phyloP scores from a whole-genome alignment of 371 early-diverging fungal genomes.

The Mucor irregularis region DNA sequence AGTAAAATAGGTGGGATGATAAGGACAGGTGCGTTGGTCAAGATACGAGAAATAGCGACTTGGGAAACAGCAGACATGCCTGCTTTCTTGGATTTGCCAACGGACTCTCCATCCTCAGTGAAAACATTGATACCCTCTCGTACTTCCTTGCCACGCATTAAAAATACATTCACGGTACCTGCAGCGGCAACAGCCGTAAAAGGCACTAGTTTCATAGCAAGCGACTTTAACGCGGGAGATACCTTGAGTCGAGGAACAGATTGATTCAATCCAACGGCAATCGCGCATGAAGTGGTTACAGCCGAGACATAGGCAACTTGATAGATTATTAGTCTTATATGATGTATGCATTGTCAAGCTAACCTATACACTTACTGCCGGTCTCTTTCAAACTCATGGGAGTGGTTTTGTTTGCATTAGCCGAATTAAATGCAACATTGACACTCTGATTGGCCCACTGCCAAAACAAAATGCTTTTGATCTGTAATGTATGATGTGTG shows the following conservation, averaged over 20 bases:
- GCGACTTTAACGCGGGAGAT: constrained; percentile 40
- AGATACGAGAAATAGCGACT: constrained; percentile 76
- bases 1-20: constrained; percentile 73
- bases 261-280: constrained; percentile 75
- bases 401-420: constrained; percentile 84
- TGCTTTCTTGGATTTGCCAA: constrained; percentile 73
- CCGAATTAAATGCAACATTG: constrained; percentile 85
- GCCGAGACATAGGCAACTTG: constrained; percentile 74
- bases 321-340: neutral
- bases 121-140: constrained; percentile 76
- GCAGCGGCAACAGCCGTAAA: constrained; percentile 83
- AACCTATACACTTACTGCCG: constrained; percentile 46
- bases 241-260: constrained; percentile 52
- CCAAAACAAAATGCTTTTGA: constrained; percentile 74
- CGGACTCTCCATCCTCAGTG: constrained; percentile 57
- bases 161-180: constrained; percentile 80
- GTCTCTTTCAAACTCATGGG: constrained; percentile 75
- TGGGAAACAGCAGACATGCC: constrained; percentile 71
- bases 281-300: constrained; percentile 72
- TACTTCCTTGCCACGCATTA: constrained; percentile 87
- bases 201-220: constrained; percentile 68
- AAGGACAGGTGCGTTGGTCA: constrained; percentile 72
- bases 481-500: constrained; percentile 31
- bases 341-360: neutral
- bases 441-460: constrained; percentile 85